These are phyloP conservation scores for Penicillium verrucosum DNA, from an alignment of 2,329 filamentous ascomycete species.

Conservation along the genomic window DNA sequence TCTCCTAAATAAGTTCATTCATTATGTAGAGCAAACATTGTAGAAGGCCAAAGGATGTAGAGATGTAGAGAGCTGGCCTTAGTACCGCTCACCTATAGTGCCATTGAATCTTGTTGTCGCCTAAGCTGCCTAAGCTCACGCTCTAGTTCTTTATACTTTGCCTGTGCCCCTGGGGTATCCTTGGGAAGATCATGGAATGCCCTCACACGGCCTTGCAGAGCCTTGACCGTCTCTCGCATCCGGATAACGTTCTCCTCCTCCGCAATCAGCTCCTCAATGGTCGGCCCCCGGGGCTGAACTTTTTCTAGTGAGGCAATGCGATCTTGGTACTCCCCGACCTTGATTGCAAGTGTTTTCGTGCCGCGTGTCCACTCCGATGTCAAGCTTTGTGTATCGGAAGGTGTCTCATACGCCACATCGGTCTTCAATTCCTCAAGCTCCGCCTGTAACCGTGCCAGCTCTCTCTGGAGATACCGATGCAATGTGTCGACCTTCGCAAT, in stretches of 20 bases:
- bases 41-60: background rate
- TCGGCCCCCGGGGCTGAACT: slow-evolving; percentile 29
- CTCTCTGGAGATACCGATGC: slow-evolving; percentile 54
- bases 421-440: slow-evolving; percentile 33
- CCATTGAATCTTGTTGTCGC: slow-evolving; percentile 68
- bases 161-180: slow-evolving; percentile 64
- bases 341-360: slow-evolving; percentile 63
- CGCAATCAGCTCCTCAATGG: slow-evolving; percentile 52
- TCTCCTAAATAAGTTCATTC: background rate
- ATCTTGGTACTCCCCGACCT: slow-evolving; percentile 65
- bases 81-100: slow-evolving; percentile 55
- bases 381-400: slow-evolving; percentile 60
- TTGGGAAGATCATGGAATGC: slow-evolving; percentile 70
- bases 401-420: slow-evolving; percentile 49
- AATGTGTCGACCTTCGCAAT: slow-evolving; percentile 55
- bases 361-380: slow-evolving; percentile 72
- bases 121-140: slow-evolving; percentile 61
- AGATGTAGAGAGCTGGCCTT: background rate
- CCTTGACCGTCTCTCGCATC: slow-evolving; percentile 59
- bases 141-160: slow-evolving; percentile 66
- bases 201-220: slow-evolving; percentile 64
- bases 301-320: slow-evolving; percentile 46
- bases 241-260: slow-evolving; percentile 59
- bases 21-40: background rate
- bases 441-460: slow-evolving; percentile 40